Evolutionary conservation across 495 filamentous ascomycete species (phyloP), one percentile per base, ranked within the genome.

Genomic region (Hyphodiscus hymeniophilus): DNA sequence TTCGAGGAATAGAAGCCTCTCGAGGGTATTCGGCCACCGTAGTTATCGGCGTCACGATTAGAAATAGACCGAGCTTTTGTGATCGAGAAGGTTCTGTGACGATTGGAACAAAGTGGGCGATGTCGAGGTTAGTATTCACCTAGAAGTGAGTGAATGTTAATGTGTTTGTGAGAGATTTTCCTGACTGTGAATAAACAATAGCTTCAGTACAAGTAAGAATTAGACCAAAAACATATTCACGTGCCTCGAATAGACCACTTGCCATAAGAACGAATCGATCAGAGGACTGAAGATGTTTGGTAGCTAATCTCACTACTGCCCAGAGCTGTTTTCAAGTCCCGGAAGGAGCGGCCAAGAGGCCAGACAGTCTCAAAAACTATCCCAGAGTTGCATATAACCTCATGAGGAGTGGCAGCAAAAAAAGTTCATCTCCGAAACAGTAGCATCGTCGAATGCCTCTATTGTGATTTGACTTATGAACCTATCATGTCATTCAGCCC

Each of bases 21-120:
- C 38, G 31, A 16, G 47, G 48, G 50, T 36, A 42, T 50, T 46
- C 13, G 22, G 33, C 22, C 45, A 36, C 15, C 44, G 41, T 40
- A 28, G 16, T 40, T 40, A 40, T 40, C 38, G 38, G 38, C 38
- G 38, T 21, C 22, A 21, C 38, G 50, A 42, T 47, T 26, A 31
- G 30, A 44, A 53, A 52, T 52, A 34, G 43, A 12, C 42, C 10
- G 12, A 26, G 39, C 44, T 36, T 10, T 8, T 8, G 41, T 13
- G 21, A 43, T 43, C 41, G 21, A 23, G 41, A 43, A 43, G 41
- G 20, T 38, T 40, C 28, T 21, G 16, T 13, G 33, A 13, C 13
- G 15, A 13, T 36, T n/a, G 33, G 33, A 36, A 36, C 33, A 13
- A 13, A 13, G 15, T n/a, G 33, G 13, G 8, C 38, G 22, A 18